A percentile compares a stretch with the other conserved stretches of the same genome.
Conservation (phyloP, 78 protist species). For the Dictyostelium firmibasis region DNA sequence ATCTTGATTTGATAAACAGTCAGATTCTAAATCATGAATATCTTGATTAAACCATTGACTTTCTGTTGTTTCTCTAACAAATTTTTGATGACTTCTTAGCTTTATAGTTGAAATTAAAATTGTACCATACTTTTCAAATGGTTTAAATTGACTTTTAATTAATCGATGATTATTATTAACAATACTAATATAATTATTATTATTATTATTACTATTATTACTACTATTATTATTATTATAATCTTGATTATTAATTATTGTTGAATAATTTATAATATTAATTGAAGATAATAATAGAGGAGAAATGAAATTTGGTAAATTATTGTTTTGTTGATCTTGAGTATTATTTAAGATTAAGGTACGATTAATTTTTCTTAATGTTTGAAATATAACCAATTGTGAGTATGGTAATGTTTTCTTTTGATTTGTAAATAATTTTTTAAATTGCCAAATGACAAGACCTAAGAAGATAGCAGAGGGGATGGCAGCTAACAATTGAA, state of each 20-base stretch:
- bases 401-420: conserved; percentile 29
- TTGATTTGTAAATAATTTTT: not conserved
- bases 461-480: conserved; percentile 23
- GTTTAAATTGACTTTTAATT: conserved; percentile 15
- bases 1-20: not conserved
- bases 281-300: not conserved
- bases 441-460: conserved; percentile 3
- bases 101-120: conserved; percentile 5
- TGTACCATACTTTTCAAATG: conserved; percentile 61
- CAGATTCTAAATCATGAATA: conserved; percentile 65
- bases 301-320: not conserved
- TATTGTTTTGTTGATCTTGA: not conserved
- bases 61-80: not conserved
- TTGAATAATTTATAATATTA: not conserved
- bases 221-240: not conserved
- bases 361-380: conserved; percentile 24
- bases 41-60: conserved; percentile 60
- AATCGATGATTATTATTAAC: not conserved
- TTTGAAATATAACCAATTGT: conserved; percentile 15
- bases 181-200: not conserved
- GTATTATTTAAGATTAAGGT: not conserved
- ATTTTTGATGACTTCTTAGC: conserved; percentile 14
- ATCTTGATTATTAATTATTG: not conserved
- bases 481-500: conserved; percentile 66
- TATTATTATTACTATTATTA: not conserved